phyloP scores from a whole-genome alignment of 306 rosid species.

The Fagus crenata region DNA sequence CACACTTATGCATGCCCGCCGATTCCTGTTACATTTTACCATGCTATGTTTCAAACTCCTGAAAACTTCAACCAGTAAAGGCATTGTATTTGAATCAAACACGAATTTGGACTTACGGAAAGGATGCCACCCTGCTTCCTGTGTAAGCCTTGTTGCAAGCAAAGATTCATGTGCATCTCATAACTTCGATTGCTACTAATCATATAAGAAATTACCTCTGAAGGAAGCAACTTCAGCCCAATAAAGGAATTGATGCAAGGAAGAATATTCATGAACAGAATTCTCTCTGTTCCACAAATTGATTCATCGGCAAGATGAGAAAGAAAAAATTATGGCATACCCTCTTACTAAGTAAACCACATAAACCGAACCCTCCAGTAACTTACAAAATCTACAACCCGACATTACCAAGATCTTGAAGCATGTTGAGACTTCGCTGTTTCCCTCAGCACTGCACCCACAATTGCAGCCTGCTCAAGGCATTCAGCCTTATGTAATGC shows the following conservation, averaged over 20 bases:
- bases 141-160: neutral
- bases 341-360: slow-evolving; percentile 9
- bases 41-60: neutral
- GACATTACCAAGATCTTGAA: slow-evolving; percentile 57
- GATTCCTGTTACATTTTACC: neutral
- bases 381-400: slow-evolving; percentile 8
- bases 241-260: slow-evolving; percentile 25
- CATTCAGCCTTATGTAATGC: slow-evolving; percentile 87
- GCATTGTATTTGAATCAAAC: neutral
- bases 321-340: slow-evolving; percentile 5
- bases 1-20: neutral
- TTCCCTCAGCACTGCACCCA: slow-evolving; percentile 83
- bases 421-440: slow-evolving; percentile 91
- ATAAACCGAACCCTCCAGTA: slow-evolving; percentile 18
- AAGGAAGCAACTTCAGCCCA: slow-evolving; percentile 25
- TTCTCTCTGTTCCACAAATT: slow-evolving; percentile 5
- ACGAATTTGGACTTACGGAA: neutral
- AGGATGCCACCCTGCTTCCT: slow-evolving; percentile 5
- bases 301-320: slow-evolving; percentile 1
- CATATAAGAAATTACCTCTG: slow-evolving; percentile 25
- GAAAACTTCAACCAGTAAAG: neutral
- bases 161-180: neutral
- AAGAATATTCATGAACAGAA: neutral
- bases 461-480: slow-evolving; percentile 91
- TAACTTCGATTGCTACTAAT: slow-evolving; percentile 18